Conservation (phyloP, 2,329 filamentous ascomycete species). For the Ceratocystis cacaofunesta region DNA sequence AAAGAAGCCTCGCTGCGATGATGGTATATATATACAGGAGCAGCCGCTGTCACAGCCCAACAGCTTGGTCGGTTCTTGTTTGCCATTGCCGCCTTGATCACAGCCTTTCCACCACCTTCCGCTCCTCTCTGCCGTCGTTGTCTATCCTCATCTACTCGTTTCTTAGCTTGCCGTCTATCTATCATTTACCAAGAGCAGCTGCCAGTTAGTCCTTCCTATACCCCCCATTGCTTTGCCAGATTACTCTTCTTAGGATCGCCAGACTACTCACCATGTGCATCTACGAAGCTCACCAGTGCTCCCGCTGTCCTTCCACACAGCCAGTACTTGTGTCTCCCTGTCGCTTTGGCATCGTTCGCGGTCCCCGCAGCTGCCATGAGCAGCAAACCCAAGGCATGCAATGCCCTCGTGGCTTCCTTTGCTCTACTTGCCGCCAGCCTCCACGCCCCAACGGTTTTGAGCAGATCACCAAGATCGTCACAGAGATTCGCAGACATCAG, state of each 20-base stretch:
- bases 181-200: background rate
- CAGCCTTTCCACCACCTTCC: background rate
- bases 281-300: slow-evolving; percentile 3
- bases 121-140: background rate
- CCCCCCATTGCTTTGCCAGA: background rate
- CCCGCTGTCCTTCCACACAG: background rate
- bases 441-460: slow-evolving; percentile 1
- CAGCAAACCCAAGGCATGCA: slow-evolving; percentile 1
- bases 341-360: background rate
- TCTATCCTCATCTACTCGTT: background rate
- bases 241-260: background rate
- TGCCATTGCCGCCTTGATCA: background rate
- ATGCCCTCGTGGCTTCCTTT: background rate
- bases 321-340: background rate
- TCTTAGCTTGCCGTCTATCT: background rate
- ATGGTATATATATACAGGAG: background rate
- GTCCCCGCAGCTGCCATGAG: background rate
- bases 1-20: background rate
- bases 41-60: background rate
- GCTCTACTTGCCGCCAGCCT: background rate
- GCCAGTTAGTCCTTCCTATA: background rate
- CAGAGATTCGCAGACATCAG: background rate
- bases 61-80: background rate
- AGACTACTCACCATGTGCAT: slow-evolving; percentile 1
- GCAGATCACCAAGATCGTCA: background rate